Percentiles rank a stretch among this genome's conserved stretches.
Conservation (phyloP, 2,329 filamentous ascomycete genomes). For the Ciborinia camelliae region DNA sequence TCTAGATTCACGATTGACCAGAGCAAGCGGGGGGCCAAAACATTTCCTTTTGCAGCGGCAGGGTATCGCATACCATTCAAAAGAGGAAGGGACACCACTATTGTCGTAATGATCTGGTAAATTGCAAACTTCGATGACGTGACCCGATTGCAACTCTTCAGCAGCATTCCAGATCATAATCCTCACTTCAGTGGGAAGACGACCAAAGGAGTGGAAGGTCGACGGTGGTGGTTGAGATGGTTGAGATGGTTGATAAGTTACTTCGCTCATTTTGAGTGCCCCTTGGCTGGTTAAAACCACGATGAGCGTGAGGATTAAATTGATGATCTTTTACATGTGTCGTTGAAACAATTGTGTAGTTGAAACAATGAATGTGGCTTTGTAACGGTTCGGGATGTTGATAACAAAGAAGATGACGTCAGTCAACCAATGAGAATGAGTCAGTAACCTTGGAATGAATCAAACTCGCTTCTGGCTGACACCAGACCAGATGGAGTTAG, state of each 20-base stretch:
- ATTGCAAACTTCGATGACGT: slow-evolving; percentile 14
- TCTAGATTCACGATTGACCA: neutral
- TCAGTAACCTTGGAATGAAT: too few species aligned
- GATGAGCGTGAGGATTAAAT: neutral
- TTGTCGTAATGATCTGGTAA: neutral
- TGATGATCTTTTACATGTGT: neutral
- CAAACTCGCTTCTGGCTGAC: too few species aligned
- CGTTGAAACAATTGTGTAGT: neutral
- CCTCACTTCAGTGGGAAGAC: neutral
- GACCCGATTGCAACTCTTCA: neutral
- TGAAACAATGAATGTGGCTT: neutral
- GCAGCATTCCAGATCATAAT: neutral
- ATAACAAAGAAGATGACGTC: too few species aligned
- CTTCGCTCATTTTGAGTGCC: neutral
- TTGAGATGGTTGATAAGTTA: neutral
- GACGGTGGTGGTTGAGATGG: neutral
- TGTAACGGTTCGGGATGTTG: too few species aligned
- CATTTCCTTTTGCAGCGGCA: slow-evolving; percentile 7
- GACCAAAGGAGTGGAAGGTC: neutral
- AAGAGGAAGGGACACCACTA: neutral
- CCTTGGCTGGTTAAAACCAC: neutral
- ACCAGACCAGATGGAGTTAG: too few species aligned
- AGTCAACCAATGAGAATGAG: too few species aligned
- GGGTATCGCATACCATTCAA: neutral
- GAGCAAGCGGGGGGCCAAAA: neutral